Percentiles rank a stretch among this genome's conserved stretches.
Evolutionary conservation across 2,329 filamentous ascomycete species (phyloP).

Genomic region (Dactylellina drechsleri): DNA sequence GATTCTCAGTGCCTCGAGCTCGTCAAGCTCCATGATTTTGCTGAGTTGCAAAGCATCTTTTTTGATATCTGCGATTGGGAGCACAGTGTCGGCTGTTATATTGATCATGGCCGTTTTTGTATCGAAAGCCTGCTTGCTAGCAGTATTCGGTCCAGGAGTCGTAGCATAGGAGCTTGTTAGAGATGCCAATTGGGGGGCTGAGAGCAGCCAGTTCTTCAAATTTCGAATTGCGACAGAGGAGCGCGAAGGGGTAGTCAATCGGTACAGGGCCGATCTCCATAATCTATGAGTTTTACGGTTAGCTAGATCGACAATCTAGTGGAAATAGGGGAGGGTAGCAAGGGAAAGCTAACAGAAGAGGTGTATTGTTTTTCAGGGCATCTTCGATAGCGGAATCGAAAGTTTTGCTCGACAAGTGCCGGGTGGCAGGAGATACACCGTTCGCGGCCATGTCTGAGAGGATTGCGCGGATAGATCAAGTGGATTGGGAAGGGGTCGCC

Average conservation of each 20-base stretch:
- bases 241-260: slow-evolving; percentile 65
- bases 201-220: slow-evolving; percentile 76
- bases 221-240: slow-evolving; percentile 63
- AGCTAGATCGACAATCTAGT: slow-evolving; percentile 61
- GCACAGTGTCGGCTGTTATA: slow-evolving; percentile 66
- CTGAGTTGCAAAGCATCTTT: slow-evolving; percentile 86
- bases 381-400: slow-evolving; percentile 56
- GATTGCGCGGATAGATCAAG: slow-evolving; percentile 7
- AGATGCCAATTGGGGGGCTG: slow-evolving; percentile 74
- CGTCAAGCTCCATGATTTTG: slow-evolving; percentile 78
- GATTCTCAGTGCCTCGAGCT: slow-evolving; percentile 82
- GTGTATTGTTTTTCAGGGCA: slow-evolving; percentile 76
- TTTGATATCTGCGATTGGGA: slow-evolving; percentile 80
- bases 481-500: neutral
- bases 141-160: slow-evolving; percentile 72
- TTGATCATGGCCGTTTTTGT: slow-evolving; percentile 88
- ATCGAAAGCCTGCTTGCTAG: slow-evolving; percentile 78
- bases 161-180: slow-evolving; percentile 75
- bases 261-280: slow-evolving; percentile 69
- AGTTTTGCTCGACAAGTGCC: slow-evolving; percentile 39
- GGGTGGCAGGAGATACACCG: slow-evolving; percentile 22
- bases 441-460: slow-evolving; percentile 22
- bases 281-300: slow-evolving; percentile 72
- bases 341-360: slow-evolving; percentile 75
- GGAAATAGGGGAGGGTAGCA: slow-evolving; percentile 14